Evolutionary conservation across 352 stramenopile genomes (phyloP), one percentile per base, ranked within the genome.

Genomic region (Pythium guiyangense): DNA sequence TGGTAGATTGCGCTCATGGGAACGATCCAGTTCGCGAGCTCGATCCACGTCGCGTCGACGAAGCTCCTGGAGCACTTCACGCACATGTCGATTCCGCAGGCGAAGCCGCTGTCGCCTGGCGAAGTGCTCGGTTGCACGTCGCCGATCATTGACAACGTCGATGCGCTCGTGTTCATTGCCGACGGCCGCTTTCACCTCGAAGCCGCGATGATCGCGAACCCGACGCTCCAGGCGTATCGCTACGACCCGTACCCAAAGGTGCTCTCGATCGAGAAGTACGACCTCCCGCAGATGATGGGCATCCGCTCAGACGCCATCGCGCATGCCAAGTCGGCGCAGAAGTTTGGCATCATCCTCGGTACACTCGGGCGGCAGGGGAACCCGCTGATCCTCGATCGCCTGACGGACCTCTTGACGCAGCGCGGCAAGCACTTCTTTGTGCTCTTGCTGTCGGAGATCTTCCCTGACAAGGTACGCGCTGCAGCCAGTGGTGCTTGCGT

Each of bases 151-250:
- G 70, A 94, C 25, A 88, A 96, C n/a, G 73, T 88, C 11, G 86
- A 98, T 18, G 84, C 96, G 20, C 82, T 99, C 44, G 87, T 99
- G 18, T 99, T 99, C 77, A 88, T 99, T 44, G 97, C 98, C 8
- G 98, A 99, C 66, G 98, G 98, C 8, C 86, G 97, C 37, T 99
- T 99, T 67, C 98, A 99, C 68, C 85, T 99, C 29, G 97, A 99
- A 82, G 90, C 90, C 6, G 93, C 94, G 29, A 99, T 99, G 96
- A 99, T 99, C 66, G 89, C 92, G 45, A 99, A 99, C 72, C 97
- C 97, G 10, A 68, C 84, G 25, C 66, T 99, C 35, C 74, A 91
- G 49, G 96, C 97, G 15, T 98, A 98, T 55, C 83, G 97, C 42
- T 99, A 99, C 69, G 96, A 99, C 63, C 97, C 97, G n/a, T 99